Conservation (phyloP, 2,329 filamentous ascomycete genomes). For the Aspergillus terreus region DNA sequence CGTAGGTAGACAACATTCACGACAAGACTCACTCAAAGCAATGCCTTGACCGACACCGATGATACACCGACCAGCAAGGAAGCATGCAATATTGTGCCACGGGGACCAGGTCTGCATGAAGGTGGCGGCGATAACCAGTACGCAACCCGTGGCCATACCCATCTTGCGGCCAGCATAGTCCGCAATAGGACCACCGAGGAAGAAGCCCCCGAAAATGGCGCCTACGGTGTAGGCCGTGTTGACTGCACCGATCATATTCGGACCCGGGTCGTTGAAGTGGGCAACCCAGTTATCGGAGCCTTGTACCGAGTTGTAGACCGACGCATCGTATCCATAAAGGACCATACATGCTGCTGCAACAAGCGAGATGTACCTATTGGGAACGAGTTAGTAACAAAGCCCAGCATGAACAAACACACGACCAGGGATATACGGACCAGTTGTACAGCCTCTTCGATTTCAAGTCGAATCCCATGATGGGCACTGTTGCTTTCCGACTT, state of each 20-base stretch:
- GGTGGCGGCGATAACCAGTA: conserved; percentile 64
- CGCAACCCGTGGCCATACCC: conserved; percentile 63
- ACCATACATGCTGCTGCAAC: conserved; percentile 72
- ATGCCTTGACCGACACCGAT: conserved; percentile 69
- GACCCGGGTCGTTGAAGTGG: conserved; percentile 53
- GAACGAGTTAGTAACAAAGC: not conserved
- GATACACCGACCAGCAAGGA: conserved; percentile 65
- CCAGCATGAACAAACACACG: not conserved
- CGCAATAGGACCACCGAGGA: conserved; percentile 62
- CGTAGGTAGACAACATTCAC: no score
- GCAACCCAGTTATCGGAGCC: conserved; percentile 63
- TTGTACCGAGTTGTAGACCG: conserved; percentile 69
- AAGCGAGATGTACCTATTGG: conserved; percentile 59
- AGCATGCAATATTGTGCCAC: conserved; percentile 58
- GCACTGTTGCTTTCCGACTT: not conserved
- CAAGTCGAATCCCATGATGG: conserved; percentile 16
- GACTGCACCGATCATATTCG: conserved; percentile 52
- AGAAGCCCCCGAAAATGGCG: conserved; percentile 67
- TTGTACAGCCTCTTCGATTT: conserved; percentile 30
- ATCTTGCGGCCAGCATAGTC: conserved; percentile 60
- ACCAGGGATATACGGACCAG: conserved; percentile 18
- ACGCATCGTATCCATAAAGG: conserved; percentile 70
- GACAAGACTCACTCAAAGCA: conserved; percentile 50
- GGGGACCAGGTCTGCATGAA: conserved; percentile 67
- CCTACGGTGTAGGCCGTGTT: conserved; percentile 70